Evolutionary conservation across 768 basidiomycete species (phyloP).

Genomic region (Boletus pseudopeckii): DNA sequence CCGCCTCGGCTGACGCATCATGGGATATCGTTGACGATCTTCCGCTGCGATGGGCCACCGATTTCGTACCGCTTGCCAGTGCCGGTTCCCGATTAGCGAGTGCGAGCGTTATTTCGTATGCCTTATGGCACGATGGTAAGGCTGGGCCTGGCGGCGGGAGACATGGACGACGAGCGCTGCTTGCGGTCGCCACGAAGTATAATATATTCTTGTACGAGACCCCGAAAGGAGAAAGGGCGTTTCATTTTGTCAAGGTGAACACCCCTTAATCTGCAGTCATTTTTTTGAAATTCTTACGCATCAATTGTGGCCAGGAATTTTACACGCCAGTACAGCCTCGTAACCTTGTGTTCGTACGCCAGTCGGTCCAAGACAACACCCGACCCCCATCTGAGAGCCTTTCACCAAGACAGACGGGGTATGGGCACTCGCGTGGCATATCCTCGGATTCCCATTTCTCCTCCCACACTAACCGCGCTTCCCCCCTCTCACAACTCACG

Average conservation of each 20-base stretch:
- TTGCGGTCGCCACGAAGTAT: slow-evolving; percentile 74
- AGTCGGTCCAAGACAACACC: slow-evolving; percentile 53
- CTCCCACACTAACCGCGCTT: slow-evolving; percentile 22
- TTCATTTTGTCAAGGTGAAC: slow-evolving; percentile 70
- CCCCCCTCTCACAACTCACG: slow-evolving; percentile 36
- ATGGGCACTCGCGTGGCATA: slow-evolving; percentile 41
- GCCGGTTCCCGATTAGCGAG: slow-evolving; percentile 60
- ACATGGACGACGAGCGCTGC: slow-evolving; percentile 47
- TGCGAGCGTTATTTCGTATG: slow-evolving; percentile 59
- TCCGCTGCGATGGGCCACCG: slow-evolving; percentile 82
- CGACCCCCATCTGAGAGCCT: slow-evolving; percentile 43
- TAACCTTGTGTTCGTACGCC: slow-evolving; percentile 67
- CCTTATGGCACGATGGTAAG: slow-evolving; percentile 62
- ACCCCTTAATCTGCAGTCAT: background rate
- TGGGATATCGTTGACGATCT: slow-evolving; percentile 77
- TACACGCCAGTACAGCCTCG: slow-evolving; percentile 73
- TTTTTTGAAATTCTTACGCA: background rate
- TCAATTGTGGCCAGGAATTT: slow-evolving; percentile 58
- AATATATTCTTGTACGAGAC: slow-evolving; percentile 78
- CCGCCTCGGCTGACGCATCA: slow-evolving; percentile 44
- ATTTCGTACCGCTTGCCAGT: slow-evolving; percentile 75
- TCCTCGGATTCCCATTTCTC: slow-evolving; percentile 40
- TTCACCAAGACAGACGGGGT: slow-evolving; percentile 20
- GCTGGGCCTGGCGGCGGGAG: slow-evolving; percentile 41
- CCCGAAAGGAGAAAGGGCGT: slow-evolving; percentile 77